Evolutionary conservation across 2,329 filamentous ascomycete genomes (phyloP).

Genomic region (Fusarium penzigii): DNA sequence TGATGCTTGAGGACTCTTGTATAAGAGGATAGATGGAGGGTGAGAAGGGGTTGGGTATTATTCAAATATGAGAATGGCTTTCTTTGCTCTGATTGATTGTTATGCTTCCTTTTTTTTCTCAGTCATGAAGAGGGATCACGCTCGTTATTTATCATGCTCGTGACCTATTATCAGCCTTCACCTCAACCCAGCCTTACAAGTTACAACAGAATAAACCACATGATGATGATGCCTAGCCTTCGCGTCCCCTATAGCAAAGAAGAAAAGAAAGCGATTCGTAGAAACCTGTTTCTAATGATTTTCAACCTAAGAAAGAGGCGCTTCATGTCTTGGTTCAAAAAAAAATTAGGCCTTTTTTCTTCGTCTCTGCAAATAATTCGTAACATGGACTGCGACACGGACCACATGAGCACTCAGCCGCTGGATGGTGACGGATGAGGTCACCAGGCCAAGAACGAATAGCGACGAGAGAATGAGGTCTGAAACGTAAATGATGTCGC

Average conservation of each 20-base stretch:
- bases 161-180: neutral
- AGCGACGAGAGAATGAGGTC: neutral
- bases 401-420: too few relatives aligned
- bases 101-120: too few relatives aligned
- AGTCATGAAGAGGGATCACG: conserved; percentile 3
- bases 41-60: neutral
- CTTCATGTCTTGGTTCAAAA: neutral
- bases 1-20: neutral
- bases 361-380: too few relatives aligned
- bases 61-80: neutral
- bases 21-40: neutral
- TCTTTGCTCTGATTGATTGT: neutral
- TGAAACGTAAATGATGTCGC: conserved; percentile 27
- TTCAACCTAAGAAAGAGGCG: neutral
- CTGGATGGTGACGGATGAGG: neutral
- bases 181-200: conserved; percentile 9
- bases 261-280: conserved; percentile 3
- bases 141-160: conserved; percentile 23
- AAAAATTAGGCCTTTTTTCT: neutral
- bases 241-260: neutral
- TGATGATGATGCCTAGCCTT: conserved; percentile 22
- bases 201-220: conserved; percentile 14
- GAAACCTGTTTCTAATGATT: conserved; percentile 24
- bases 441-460: neutral
- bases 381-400: too few relatives aligned